Conservation (phyloP, 2,329 filamentous ascomycete species). For the Volutella citrinella region DNA sequence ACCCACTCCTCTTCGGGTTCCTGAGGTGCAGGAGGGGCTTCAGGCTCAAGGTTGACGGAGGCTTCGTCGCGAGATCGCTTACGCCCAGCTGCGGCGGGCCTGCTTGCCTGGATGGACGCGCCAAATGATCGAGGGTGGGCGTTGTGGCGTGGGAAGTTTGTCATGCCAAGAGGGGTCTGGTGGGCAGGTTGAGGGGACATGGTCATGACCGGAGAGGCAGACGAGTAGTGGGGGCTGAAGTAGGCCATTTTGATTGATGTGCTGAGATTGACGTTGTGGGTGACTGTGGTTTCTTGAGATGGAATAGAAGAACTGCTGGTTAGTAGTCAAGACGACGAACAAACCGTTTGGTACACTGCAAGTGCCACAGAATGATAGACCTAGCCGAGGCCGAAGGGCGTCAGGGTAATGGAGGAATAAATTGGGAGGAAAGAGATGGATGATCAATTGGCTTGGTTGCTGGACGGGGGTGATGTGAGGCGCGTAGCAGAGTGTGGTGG, state of each 20-base stretch:
- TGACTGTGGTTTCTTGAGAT: too few species aligned
- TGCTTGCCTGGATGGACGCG: conserved; percentile 10
- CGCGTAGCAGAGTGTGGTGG: too few species aligned
- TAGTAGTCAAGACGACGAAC: conserved; percentile 31
- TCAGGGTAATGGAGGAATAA: too few species aligned
- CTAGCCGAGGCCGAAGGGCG: too few species aligned
- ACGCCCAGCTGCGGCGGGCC: conserved; percentile 46
- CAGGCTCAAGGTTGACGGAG: conserved; percentile 62
- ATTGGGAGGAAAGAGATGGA: conserved; percentile 20
- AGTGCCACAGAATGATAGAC: too few species aligned
- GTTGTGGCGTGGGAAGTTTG: conserved; percentile 26
- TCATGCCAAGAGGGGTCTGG: conserved; percentile 30
- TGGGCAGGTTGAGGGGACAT: conserved; percentile 33
- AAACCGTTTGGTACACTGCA: too few species aligned
- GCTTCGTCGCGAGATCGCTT: conserved; percentile 78
- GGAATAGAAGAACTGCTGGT: conserved; percentile 22
- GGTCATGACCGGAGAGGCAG: conserved; percentile 44
- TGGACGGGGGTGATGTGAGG: too few species aligned
- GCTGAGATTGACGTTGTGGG: conserved; percentile 11
- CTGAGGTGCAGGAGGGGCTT: conserved; percentile 42
- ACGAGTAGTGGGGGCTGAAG: conserved; percentile 39
- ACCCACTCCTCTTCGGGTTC: conserved; percentile 62
- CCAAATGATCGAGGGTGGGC: conserved; percentile 23
- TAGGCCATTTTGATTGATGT: conserved; percentile 37
- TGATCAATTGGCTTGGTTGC: too few species aligned